Evolutionary conservation across 2,329 filamentous ascomycete species (phyloP).

Genomic region (Fusarium fujikuroi): DNA sequence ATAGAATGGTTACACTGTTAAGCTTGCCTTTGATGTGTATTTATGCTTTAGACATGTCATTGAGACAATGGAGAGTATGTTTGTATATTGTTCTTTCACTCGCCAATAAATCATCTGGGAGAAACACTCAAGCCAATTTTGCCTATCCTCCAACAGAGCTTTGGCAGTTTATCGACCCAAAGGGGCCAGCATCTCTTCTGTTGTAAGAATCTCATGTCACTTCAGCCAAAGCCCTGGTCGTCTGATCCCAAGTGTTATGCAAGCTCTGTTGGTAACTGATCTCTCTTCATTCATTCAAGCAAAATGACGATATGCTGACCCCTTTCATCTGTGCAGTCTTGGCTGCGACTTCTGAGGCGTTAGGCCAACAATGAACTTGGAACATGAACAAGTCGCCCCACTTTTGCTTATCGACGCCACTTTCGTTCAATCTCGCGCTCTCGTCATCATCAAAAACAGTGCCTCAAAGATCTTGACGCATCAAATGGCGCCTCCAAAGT

Average conservation of each 20-base stretch:
- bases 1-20: rapidly evolving
- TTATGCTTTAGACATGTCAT: not conserved
- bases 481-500: not conserved
- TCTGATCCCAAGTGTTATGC: not conserved
- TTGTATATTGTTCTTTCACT: not conserved
- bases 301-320: not conserved
- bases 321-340: not conserved
- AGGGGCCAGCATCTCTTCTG: not conserved
- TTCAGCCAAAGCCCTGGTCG: not conserved
- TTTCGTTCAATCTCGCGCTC: not conserved
- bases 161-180: not conserved
- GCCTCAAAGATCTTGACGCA: not conserved
- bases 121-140: not conserved
- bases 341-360: not conserved
- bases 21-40: not conserved
- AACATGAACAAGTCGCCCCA: not conserved
- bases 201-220: not conserved
- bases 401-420: not conserved
- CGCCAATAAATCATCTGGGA: rapidly evolving
- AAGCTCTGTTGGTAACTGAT: not conserved
- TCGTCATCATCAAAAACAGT: not conserved
- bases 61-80: not conserved
- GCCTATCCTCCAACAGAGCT: too few relatives aligned
- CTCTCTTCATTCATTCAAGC: too few relatives aligned
- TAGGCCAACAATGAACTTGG: not conserved